Percentiles rank a stretch among this genome's conserved stretches.
Evolutionary conservation across 208 protist genomes (phyloP).

Genomic region (Acanthamoeba triangularis): DNA sequence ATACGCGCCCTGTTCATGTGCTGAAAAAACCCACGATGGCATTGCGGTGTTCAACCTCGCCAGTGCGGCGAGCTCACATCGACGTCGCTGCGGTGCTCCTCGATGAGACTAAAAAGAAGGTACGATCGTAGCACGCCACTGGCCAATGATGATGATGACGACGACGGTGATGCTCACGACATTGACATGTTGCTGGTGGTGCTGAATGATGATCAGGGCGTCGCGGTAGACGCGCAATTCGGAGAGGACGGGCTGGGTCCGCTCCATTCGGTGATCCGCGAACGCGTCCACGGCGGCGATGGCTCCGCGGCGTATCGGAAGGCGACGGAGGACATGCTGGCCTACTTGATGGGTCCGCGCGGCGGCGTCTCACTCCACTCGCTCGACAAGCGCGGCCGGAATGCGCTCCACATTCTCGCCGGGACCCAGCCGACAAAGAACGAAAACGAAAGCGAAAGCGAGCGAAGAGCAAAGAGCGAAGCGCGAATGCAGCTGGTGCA

Average conservation of each 20-base stretch:
- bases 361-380: constrained; percentile 29
- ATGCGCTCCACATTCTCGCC: constrained; percentile 30
- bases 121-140: too few species aligned
- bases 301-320: neutral
- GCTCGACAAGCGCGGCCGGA: constrained; percentile 25
- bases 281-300: constrained; percentile 6
- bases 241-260: constrained; percentile 22
- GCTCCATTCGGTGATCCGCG: constrained; percentile 4
- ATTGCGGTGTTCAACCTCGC: too few species aligned
- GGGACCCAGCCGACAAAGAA: neutral
- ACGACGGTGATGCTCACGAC: too few species aligned
- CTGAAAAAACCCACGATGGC: too few species aligned
- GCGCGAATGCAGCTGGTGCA: constrained; percentile 22
- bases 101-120: constrained; percentile 46
- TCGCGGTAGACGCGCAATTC: neutral
- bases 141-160: too few species aligned
- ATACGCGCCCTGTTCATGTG: neutral
- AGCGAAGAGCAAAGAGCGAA: neutral
- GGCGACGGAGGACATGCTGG: constrained; percentile 25
- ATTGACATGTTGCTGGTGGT: too few species aligned
- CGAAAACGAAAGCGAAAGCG: neutral
- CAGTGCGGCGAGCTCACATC: constrained; percentile 9
- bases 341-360: neutral
- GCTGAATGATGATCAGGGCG: neutral
- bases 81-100: neutral